A percentile compares a stretch with the other conserved stretches of the same genome.
Conservation (phyloP, 2,329 filamentous ascomycete species). For the Xylaria sp. region DNA sequence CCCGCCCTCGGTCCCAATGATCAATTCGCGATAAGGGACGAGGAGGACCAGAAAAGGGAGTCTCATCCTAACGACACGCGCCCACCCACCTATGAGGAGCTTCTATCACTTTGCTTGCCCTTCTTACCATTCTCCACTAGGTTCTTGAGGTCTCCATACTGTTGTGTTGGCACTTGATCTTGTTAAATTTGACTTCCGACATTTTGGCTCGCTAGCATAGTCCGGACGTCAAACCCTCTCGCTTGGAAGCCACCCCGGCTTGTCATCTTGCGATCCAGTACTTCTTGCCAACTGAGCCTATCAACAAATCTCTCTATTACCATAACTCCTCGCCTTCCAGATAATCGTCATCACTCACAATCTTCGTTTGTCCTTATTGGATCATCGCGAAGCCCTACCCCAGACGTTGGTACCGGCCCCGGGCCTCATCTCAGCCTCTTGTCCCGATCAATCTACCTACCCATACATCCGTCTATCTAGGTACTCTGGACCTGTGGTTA, state of each 20-base stretch:
- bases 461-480: constrained; percentile 18
- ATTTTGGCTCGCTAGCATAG: constrained; percentile 20
- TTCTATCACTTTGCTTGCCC: constrained; percentile 22
- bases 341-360: constrained; percentile 15
- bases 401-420: constrained; percentile 25
- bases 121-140: constrained; percentile 27
- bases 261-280: constrained; percentile 21
- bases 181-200: constrained; percentile 18
- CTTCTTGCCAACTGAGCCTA: constrained; percentile 9
- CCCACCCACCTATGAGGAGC: constrained; percentile 5
- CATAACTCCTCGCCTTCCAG: constrained; percentile 10
- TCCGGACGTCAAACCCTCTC: constrained; percentile 18
- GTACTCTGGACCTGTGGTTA: constrained; percentile 24
- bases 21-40: constrained; percentile 31
- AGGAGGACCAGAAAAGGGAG: constrained; percentile 20
- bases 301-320: constrained; percentile 9
- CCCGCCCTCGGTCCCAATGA: constrained; percentile 28
- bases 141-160: constrained; percentile 23
- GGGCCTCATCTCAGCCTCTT: constrained; percentile 36
- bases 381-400: constrained; percentile 26
- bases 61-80: constrained; percentile 15
- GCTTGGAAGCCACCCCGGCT: neutral
- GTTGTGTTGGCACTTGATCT: constrained; percentile 26
- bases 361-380: constrained; percentile 20
- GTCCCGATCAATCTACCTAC: constrained; percentile 10